Base-by-base conservation (phyloP, 495 filamentous ascomycete species). In the Venustampulla echinocandica region DNA sequence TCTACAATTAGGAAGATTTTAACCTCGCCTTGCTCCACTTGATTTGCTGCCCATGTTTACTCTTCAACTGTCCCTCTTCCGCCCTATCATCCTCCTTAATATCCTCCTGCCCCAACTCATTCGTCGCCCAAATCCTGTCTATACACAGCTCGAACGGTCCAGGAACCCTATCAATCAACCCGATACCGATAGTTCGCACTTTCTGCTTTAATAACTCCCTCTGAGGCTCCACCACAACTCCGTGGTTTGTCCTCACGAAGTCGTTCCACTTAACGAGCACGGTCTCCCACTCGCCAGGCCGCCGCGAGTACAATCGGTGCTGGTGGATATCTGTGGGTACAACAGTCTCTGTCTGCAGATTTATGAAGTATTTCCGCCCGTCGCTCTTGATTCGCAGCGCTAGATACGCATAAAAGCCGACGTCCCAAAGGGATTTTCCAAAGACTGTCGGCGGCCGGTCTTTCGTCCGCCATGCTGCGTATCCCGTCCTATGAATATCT, bases 241-340 rank as follows among this genome's bases (percentile, higher is more conserved):
- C 92, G 56, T 89, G 72, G 62, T 95, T 96, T 25, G 93, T 98
- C 42, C 93, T 77, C 43, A 97, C 90, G 62, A 98, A 97, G 36
- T 93, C 84, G 60, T 80, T 80, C 70, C 88, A 90, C 33, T 84
- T 84, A 42, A 98, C 81, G 38, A 94, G 58, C 19, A 96, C 76
- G 7, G 89, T 94, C 70, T 98, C 89, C 92, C 92, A 98, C 55
- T 87, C 74, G 2, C 89, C 87, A 0, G 82, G 79, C 27, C 79
- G 79, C 60, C 79, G 82, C 14, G 84, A 77, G 64, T 93, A 94
- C 11, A 98, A 61, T 49, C 93, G 72, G 64, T 98, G 93, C 65
- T 98, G 92, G 64, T 96, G 93, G 47, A 98, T 71, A 65, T 98
- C 92, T 2, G 90, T 90, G 25, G 87, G 81, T 37, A 94, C 83